These are phyloP conservation scores for Lactifluus rugatus DNA, from an alignment of 768 basidiomycete species.

Conservation along the genomic window DNA sequence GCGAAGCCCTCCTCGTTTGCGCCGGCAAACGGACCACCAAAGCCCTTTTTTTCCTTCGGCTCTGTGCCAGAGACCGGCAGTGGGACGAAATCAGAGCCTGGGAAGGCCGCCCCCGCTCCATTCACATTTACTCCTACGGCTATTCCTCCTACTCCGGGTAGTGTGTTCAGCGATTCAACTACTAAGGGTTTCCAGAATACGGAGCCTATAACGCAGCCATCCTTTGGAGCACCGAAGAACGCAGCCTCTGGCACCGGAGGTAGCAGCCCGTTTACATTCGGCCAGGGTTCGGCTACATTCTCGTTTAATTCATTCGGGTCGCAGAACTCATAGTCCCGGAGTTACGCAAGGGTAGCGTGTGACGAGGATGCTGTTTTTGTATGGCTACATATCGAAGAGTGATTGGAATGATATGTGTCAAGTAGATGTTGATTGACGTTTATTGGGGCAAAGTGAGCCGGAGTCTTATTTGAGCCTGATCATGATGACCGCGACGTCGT, in stretches of 20 bases:
- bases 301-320: conserved; percentile 5
- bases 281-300: neutral
- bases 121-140: conserved; percentile 2
- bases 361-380: neutral
- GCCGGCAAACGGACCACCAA: neutral
- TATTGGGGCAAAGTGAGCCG: no score
- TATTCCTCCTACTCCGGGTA: conserved; percentile 11
- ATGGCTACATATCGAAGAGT: neutral
- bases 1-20: neutral
- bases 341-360: neutral
- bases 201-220: conserved; percentile 4
- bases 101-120: neutral
- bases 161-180: conserved; percentile 9
- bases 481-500: no score
- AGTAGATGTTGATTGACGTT: neutral
- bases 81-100: neutral
- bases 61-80: neutral
- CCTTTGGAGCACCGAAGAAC: conserved; percentile 8
- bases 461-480: no score
- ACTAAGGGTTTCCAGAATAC: conserved; percentile 2
- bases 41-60: conserved; percentile 1
- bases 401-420: neutral
- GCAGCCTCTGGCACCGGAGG: neutral
- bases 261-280: conserved; percentile 1
- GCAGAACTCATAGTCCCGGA: conserved; percentile 9